Evolutionary conservation across 2,329 filamentous ascomycete genomes (phyloP).

Genomic region (Claviceps sp.): DNA sequence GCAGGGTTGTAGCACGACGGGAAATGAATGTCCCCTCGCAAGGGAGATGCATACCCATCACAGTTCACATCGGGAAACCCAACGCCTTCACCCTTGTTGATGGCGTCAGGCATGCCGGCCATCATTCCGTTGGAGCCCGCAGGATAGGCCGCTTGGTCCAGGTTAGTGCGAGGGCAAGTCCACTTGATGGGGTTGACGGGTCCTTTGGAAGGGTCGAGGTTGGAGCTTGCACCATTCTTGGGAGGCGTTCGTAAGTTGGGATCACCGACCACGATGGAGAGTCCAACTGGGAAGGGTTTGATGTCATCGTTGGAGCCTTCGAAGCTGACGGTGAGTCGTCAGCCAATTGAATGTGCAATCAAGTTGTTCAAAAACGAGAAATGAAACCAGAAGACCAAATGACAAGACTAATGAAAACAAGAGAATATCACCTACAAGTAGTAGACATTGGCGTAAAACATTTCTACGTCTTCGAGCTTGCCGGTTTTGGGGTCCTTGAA

Average conservation of each 20-base stretch:
- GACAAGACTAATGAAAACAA: neutral
- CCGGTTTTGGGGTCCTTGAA: conserved; percentile 50
- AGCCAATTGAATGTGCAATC: neutral
- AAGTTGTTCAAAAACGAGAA: neutral
- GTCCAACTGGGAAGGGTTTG: conserved; percentile 53
- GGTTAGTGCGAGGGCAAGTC: conserved; percentile 45
- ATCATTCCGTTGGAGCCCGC: conserved; percentile 37
- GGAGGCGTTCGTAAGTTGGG: conserved; percentile 43
- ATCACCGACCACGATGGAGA: conserved; percentile 60
- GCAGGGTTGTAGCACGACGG: conserved; percentile 61
- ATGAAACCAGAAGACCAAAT: no score
- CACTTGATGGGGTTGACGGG: conserved; percentile 41
- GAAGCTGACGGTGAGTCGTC: conserved; percentile 27
- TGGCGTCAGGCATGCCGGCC: conserved; percentile 40
- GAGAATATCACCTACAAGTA: conserved; percentile 42
- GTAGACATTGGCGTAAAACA: conserved; percentile 65
- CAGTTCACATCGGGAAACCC: conserved; percentile 62
- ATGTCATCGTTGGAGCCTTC: conserved; percentile 51
- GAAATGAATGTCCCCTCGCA: conserved; percentile 56
- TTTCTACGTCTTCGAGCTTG: conserved; percentile 49
- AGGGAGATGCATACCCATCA: conserved; percentile 45
- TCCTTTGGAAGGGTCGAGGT: conserved; percentile 39
- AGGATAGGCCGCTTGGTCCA: conserved; percentile 38
- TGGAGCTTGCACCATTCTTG: conserved; percentile 31
- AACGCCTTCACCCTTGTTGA: conserved; percentile 41